Evolutionary conservation across 2,329 filamentous ascomycete species (phyloP), one percentile per base, ranked within the genome.

Genomic region (Raffaelea arxii): DNA sequence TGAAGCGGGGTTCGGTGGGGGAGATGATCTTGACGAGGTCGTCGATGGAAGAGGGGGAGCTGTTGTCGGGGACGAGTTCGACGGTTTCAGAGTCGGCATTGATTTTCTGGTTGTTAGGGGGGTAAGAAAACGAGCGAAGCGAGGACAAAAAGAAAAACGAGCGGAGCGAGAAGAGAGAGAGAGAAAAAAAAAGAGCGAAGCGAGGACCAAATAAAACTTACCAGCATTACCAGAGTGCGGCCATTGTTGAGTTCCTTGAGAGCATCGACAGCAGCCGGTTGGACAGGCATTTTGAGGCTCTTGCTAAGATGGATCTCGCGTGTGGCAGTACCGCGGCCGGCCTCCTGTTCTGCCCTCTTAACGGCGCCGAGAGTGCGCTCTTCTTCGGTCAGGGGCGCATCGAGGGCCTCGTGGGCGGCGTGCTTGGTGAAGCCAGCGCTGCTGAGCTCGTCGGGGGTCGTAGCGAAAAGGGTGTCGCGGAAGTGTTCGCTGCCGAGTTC

Each of bases 401-500:
- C 77, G 32, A 80, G 59, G 50, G 68, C 68, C 6, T 67, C 71
- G 61, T 91, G 86, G 42, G 75, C 74, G 58, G 88, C 82, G 59
- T 89, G 84, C 57, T 76, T 80, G 56, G 73, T 70, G 67, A 90
- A 92, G 0, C 86, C 86, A 36, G 72, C 68, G 12, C 72, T 68
- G 6, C 71, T 86, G 51, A 92, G 67, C 65, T 92, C 86, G 19
- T 78, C 75, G 22, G 79, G 68, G 36, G 73, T 77, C 1, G 84
- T 91, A 11, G 75, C 78, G 59, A 90, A 88, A 37, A 91, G 71
- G 22, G 78, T 84, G 61, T 90, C 84, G 44, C 82, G 70, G 65
- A 92, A 91, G 57, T 87, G 75, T 62, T 92, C 86, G 46, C 79
- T 77, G 40, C 87, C 86, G 10, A 92, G 71, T 65, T 91, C 85